Conservation (phyloP, 108 stramenopile species). For the Skeletonema marinoi region DNA sequence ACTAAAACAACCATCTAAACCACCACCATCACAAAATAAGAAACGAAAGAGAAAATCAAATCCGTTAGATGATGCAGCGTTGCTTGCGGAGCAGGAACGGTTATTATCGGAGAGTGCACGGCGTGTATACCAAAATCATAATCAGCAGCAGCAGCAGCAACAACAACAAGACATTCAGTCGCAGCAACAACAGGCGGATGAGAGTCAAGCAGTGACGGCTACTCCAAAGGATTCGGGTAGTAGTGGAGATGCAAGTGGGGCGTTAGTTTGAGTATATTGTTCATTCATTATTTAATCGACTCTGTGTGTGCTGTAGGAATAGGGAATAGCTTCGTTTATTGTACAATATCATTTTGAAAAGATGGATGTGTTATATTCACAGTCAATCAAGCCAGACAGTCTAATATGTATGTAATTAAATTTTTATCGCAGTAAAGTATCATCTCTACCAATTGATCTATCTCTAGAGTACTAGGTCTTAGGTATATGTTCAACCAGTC, state of each 20-base stretch:
- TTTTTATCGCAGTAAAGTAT: no score
- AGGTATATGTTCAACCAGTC: background rate
- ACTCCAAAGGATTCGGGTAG: background rate
- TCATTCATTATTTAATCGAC: background rate
- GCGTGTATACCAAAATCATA: conserved; percentile 4
- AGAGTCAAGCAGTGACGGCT: background rate
- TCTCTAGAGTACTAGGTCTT: no score
- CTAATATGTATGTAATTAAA: no score
- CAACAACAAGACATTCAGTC: background rate
- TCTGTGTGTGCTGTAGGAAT: background rate
- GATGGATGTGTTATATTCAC: no score
- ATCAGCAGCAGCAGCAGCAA: background rate
- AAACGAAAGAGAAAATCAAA: conserved; percentile 14
- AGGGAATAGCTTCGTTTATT: background rate
- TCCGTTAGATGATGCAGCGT: conserved; percentile 7
- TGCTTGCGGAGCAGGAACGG: conserved; percentile 28
- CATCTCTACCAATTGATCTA: no score
- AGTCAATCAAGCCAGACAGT: no score
- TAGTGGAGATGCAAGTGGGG: background rate
- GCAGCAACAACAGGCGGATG: background rate
- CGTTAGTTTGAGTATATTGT: background rate
- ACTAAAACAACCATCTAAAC: background rate
- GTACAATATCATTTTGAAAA: background rate
- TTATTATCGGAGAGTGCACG: conserved; percentile 27
- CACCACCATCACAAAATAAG: conserved; percentile 3